phyloP scores from a whole-genome alignment of 1,284 basidiomycete genomes.

The Trametes versicolor region DNA sequence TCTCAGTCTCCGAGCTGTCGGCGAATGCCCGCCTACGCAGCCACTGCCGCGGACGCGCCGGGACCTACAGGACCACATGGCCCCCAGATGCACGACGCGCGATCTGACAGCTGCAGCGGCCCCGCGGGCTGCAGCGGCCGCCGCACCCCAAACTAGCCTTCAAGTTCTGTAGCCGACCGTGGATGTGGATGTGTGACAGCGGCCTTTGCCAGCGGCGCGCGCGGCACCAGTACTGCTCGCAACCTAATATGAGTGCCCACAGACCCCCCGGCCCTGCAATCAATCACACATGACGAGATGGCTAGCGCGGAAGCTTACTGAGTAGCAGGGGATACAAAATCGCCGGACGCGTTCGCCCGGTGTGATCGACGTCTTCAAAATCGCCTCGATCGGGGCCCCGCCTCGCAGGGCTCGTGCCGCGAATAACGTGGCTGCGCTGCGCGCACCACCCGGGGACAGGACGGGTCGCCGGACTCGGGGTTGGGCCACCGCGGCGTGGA shows the following conservation, averaged over 20 bases:
- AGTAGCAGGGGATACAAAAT: constrained; percentile 5
- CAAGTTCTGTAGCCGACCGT: constrained; percentile 1
- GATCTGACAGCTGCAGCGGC: constrained; percentile 9
- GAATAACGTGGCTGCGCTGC: background rate
- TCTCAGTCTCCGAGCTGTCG: constrained; percentile 10
- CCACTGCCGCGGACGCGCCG: constrained; percentile 6
- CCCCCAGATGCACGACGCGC: background rate
- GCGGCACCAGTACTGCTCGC: background rate
- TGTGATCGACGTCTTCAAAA: constrained; percentile 24
- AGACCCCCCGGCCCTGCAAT: background rate
- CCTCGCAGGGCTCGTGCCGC: too few species aligned
- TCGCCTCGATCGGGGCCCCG: background rate
- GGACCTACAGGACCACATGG: constrained; percentile 24
- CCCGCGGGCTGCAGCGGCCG: background rate
- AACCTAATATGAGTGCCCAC: background rate
- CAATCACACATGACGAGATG: constrained; percentile 2
- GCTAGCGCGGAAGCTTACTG: background rate
- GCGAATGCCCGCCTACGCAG: constrained; percentile 4
- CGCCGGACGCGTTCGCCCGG: constrained; percentile 17
- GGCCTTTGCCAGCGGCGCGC: background rate
- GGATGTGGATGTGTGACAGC: constrained; percentile 2
- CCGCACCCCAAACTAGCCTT: constrained; percentile 1
- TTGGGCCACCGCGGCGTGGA: background rate
- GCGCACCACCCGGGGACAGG: background rate
- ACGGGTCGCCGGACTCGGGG: background rate